These are phyloP conservation scores for Oryza longistaminata DNA, from an alignment of 176 grass and related monocot genomes.

Conservation along the genomic window DNA sequence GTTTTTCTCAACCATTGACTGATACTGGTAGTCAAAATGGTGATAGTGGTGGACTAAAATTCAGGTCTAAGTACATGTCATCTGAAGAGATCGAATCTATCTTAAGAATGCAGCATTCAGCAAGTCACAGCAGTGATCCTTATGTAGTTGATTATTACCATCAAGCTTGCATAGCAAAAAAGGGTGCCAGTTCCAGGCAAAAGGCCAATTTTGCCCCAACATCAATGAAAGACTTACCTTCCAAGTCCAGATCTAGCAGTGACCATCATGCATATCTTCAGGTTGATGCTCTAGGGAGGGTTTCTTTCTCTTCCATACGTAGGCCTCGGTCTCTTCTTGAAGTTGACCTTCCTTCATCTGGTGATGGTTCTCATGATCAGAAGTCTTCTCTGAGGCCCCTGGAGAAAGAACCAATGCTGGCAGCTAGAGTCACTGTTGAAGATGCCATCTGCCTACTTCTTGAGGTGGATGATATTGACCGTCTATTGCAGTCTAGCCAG, in stretches of 20 bases:
- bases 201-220: slow-evolving; percentile 68
- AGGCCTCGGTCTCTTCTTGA: slow-evolving; percentile 85
- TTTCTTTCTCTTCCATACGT: slow-evolving; percentile 88
- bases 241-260: slow-evolving; percentile 68
- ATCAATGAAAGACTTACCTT: slow-evolving; percentile 75
- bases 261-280: slow-evolving; percentile 89
- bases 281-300: slow-evolving; percentile 75
- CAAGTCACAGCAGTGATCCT: slow-evolving; percentile 90
- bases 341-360: slow-evolving; percentile 58
- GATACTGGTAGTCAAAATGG: slow-evolving; percentile 66
- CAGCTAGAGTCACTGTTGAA: slow-evolving; percentile 89
- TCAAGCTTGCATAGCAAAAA: slow-evolving; percentile 95
- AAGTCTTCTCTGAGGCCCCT: slow-evolving; percentile 69
- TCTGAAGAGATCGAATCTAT: slow-evolving; percentile 97
- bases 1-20: slow-evolving; percentile 58
- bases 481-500: slow-evolving; percentile 70
- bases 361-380: slow-evolving; percentile 63
- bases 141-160: slow-evolving; percentile 98
- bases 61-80: slow-evolving; percentile 95
- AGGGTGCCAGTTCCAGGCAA: slow-evolving; percentile 54
- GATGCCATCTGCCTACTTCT: slow-evolving; percentile 84
- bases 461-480: slow-evolving; percentile 94
- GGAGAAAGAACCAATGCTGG: slow-evolving; percentile 88
- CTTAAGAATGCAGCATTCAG: slow-evolving; percentile 90
- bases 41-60: slow-evolving; percentile 65